Base-by-base conservation (phyloP, 2,329 filamentous ascomycete genomes). In the Calonectria hongkongensis region DNA sequence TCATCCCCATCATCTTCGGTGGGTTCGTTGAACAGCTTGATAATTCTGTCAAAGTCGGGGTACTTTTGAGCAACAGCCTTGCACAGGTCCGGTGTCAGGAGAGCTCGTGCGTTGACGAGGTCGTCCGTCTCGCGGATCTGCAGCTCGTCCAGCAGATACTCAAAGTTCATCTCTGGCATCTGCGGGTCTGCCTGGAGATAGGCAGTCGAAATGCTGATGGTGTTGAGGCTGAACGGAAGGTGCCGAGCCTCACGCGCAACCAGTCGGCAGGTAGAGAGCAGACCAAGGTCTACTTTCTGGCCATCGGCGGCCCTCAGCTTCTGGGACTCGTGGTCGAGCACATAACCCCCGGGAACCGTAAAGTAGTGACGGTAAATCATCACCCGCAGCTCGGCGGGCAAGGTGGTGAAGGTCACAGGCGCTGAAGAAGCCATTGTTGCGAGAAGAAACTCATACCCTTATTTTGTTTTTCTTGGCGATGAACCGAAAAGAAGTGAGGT, bases 71-170 rank as follows among this genome's bases (percentile, higher is more conserved):
- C 36, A 5, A 60, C 54, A 9, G 13, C 7, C 10, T 60, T 39
- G 36, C 54, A 60, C 33, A 60, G n/a, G 27, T 60, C 54, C 33
- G 54, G 54, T 3, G 54, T 60, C 54, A 60, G 12, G 21, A 60
- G 25, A 3, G 33, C 54, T 18, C 54, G 54, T 25, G 54, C 54
- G 12, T 18, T 60, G n/a, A 60, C 54, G 12, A 60, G 33, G 27
- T 60, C 54, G 27, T 60, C 54, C n/a, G 54, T 60, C 33, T 60
- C 54, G n/a, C 54, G 39, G 33, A 60, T 60, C 33, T 60, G 54
- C 7, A 60, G 21, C 54, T 60, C 54, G 39, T 60, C 54, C 33
- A 60, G 54, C 12, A 60, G 54, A 25, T 60, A 60, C 33, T 60
- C 54, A 41, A 41, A 60, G 54, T 60, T 60, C 54, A 60, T 60